Percentiles rank a stretch among this genome's conserved stretches.
These are phyloP conservation scores for Magnolia kwangsiensis DNA, from an alignment of 164 flowering plant genomes.

Conservation along the genomic window DNA sequence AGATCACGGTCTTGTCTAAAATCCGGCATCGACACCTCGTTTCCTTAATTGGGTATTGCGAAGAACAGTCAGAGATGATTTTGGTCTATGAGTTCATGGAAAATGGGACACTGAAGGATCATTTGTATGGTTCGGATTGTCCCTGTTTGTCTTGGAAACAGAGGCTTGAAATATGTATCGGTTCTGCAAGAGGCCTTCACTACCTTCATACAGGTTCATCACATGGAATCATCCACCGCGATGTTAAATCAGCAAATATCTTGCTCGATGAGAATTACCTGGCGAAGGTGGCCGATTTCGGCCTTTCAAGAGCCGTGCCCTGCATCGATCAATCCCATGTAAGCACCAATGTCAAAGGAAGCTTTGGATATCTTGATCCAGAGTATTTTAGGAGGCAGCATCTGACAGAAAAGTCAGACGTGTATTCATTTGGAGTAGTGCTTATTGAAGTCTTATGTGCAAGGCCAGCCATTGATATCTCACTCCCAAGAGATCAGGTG, in stretches of 20 bases:
- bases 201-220: slow-evolving; percentile 27
- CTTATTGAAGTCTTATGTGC: slow-evolving; percentile 38
- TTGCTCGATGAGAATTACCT: slow-evolving; percentile 21
- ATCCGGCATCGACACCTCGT: slow-evolving; percentile 30
- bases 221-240: slow-evolving; percentile 25
- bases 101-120: slow-evolving; percentile 21
- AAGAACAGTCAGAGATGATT: slow-evolving; percentile 26
- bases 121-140: slow-evolving; percentile 15
- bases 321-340: slow-evolving; percentile 19
- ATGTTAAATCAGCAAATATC: slow-evolving; percentile 28
- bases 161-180: slow-evolving; percentile 23
- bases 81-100: slow-evolving; percentile 30
- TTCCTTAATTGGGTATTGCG: slow-evolving; percentile 25
- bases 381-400: slow-evolving; percentile 21
- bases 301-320: slow-evolving; percentile 16
- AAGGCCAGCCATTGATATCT: slow-evolving; percentile 63
- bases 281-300: slow-evolving; percentile 30
- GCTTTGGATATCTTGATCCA: slow-evolving; percentile 27
- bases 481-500: slow-evolving; percentile 60
- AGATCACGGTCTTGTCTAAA: slow-evolving; percentile 20
- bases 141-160: slow-evolving; percentile 26
- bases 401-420: slow-evolving; percentile 21
- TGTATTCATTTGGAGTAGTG: slow-evolving; percentile 25
- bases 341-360: slow-evolving; percentile 26
- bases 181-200: slow-evolving; percentile 25